These are phyloP conservation scores for Diaporthe citrichinensis DNA, from an alignment of 2,329 filamentous ascomycete genomes.

Conservation along the genomic window DNA sequence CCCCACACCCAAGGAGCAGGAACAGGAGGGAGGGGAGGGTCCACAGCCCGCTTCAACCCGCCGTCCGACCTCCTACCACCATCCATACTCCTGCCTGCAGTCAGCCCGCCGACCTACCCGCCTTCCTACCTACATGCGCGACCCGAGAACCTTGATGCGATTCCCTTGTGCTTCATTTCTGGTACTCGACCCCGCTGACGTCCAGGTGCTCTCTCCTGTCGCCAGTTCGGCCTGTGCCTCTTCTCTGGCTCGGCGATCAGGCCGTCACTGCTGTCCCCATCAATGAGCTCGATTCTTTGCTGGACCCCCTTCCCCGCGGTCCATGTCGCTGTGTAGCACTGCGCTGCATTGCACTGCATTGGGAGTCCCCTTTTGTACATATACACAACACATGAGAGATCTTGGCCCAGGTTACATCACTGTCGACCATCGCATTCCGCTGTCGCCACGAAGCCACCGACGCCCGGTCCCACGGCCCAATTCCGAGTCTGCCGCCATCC, in stretches of 20 bases:
- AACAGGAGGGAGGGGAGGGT: neutral
- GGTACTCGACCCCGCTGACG: neutral
- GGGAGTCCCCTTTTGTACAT: slow-evolving; percentile 15
- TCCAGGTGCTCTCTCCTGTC: neutral
- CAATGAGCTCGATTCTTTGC: neutral
- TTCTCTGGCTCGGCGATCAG: neutral
- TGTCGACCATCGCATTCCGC: slow-evolving; percentile 4
- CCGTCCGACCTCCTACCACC: neutral
- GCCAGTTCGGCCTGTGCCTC: neutral
- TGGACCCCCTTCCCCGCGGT: slow-evolving; percentile 1
- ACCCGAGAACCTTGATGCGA: neutral
- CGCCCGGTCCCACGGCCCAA: slow-evolving; percentile 25
- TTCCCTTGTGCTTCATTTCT: neutral
- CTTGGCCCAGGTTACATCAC: slow-evolving; percentile 18
- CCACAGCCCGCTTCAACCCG: slow-evolving; percentile 10
- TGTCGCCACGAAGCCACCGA: neutral
- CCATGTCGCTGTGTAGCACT: slow-evolving; percentile 4
- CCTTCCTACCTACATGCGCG: neutral
- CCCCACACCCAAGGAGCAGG: neutral
- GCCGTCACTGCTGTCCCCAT: neutral
- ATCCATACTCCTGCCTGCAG: neutral
- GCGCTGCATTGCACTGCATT: neutral
- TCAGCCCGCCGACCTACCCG: neutral
- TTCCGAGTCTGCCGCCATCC: slow-evolving; percentile 26
- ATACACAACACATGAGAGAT: neutral